Percentiles rank a stretch among this genome's conserved stretches.
These are phyloP conservation scores for Coprinopsis cinerea DNA, from an alignment of 768 basidiomycete genomes.

Conservation along the genomic window DNA sequence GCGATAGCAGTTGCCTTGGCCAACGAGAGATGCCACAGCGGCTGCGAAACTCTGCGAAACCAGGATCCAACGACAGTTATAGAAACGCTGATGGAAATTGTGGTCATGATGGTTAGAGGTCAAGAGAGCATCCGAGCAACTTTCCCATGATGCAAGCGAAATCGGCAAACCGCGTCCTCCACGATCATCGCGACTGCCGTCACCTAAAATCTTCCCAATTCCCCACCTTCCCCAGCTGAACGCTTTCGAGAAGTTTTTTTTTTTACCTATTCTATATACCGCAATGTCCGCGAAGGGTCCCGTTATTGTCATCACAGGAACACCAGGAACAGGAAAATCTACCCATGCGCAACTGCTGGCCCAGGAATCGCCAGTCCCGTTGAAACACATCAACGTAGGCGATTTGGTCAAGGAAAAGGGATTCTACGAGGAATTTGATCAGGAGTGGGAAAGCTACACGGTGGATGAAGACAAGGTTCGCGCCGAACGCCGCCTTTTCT, in stretches of 20 bases:
- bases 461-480: constrained; percentile 95
- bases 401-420: constrained; percentile 81
- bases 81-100: constrained; percentile 2
- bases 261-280: neutral
- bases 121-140: neutral
- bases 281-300: constrained; percentile 34
- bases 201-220: neutral
- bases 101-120: neutral
- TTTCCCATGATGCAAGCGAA: neutral
- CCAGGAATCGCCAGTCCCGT: constrained; percentile 59
- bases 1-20: neutral
- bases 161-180: neutral
- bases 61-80: neutral
- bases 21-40: neutral
- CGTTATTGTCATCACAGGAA: constrained; percentile 82
- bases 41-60: neutral
- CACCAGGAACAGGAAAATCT: constrained; percentile 94
- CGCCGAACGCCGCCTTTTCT: constrained; percentile 4
- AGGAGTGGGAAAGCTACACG: constrained; percentile 92
- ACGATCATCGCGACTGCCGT: no score
- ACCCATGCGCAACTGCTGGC: constrained; percentile 85
- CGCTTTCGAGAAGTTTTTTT: no score
- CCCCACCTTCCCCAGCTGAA: neutral
- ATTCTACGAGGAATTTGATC: constrained; percentile 80
- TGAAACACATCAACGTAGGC: constrained; percentile 85